Base-by-base conservation (phyloP, 2,329 filamentous ascomycete genomes). In the Monilinia fructigena region DNA sequence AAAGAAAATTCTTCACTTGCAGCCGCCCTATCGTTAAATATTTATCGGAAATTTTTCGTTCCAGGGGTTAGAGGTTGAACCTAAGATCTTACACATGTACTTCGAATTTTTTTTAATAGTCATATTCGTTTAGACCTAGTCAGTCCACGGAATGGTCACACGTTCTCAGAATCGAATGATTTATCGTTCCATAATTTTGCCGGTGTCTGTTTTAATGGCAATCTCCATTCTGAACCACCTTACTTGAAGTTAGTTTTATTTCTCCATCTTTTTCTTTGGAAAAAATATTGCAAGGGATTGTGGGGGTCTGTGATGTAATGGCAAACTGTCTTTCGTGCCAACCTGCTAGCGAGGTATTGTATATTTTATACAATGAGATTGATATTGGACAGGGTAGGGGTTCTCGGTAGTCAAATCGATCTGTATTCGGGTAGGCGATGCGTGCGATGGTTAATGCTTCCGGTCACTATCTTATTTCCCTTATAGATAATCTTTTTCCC, bases 141-240 rank as follows among this genome's bases (percentile, higher is more conserved):
- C 20, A 20, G 16, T 59, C 54, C 53, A 65, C 53, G 38, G 47
- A 56, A 38, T 35, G 38, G 54, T 53, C 47, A 50, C 10, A 5
- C 47, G 28, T 23, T 59, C 53, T 61, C 6, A 26, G 18, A 65
- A 61, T 65, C n/a, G 63, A 55, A 42, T 65, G 63, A 65, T 65
- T 65, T 65, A 61, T 65, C 55, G 28, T 52, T 23, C 55, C 52
- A 65, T 61, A 35, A 47, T 35, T 35, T 35, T 8, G 16, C 20
- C 20, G 14, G 11, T 26, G 38, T 40, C 6, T 35, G 31, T 35
- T 35, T 35, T 35, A 35, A 35, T 35, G 31, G 31, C 31, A 35
- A 35, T 35, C 31, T 35, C 31, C 31, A 35, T 7, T 35, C 31
- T 35, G 31, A 35, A 35, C 31, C 31, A 35, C 31, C 31, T 35